Evolutionary conservation across 176 grass and related monocot genomes (phyloP).

Genomic region (Aegilops umbellulata): DNA sequence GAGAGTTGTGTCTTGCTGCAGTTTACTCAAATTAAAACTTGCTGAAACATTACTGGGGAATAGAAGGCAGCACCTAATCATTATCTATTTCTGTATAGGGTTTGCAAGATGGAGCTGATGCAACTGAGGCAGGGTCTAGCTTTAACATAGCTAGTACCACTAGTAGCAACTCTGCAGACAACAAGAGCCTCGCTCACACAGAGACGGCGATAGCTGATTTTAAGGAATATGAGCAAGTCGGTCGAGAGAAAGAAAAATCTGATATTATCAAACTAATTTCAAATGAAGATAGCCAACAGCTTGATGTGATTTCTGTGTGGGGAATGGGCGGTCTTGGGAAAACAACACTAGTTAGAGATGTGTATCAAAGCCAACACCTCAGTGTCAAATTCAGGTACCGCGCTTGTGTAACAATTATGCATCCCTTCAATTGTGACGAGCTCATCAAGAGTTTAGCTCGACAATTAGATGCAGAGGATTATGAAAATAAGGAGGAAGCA

Average conservation of each 20-base stretch:
- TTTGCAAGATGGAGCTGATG: not conserved
- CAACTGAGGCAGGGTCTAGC: slow-evolving; percentile 3
- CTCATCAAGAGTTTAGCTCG: slow-evolving; percentile 10
- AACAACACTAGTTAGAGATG: slow-evolving; percentile 8
- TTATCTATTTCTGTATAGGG: slow-evolving; percentile 9
- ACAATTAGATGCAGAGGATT: slow-evolving; percentile 18
- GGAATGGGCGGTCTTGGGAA: slow-evolving; percentile 22
- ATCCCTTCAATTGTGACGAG: slow-evolving; percentile 3
- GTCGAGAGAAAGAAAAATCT: slow-evolving; percentile 16
- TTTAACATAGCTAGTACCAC: not conserved
- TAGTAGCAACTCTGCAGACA: slow-evolving; percentile 1
- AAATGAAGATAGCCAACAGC: slow-evolving; percentile 8
- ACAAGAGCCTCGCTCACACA: not conserved
- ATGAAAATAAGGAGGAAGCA: slow-evolving; percentile 15
- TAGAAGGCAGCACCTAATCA: not conserved
- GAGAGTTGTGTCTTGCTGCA: not conserved
- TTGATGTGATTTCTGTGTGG: slow-evolving; percentile 10
- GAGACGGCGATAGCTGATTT: not conserved
- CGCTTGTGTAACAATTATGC: slow-evolving; percentile 18
- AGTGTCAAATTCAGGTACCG: not conserved
- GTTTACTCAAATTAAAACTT: not conserved
- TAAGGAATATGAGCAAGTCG: not conserved
- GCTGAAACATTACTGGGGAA: not conserved
- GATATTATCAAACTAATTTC: slow-evolving; percentile 14
- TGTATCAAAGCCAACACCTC: slow-evolving; percentile 13